Conservation (phyloP, 148 eudicot species). For the Polygonum maritimum region DNA sequence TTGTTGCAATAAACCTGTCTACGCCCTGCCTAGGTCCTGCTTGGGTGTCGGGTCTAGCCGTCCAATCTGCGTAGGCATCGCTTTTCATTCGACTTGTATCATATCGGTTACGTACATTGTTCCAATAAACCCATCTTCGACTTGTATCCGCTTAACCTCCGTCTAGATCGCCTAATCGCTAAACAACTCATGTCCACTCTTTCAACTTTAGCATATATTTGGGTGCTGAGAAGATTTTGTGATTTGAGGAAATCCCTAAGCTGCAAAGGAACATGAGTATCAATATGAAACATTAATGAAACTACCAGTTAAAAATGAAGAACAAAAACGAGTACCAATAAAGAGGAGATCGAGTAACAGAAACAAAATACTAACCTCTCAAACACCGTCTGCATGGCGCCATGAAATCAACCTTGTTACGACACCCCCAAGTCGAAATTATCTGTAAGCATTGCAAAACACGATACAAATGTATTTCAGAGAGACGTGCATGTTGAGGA, state of each 20-base stretch:
- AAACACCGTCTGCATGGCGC: slow-evolving; percentile 53
- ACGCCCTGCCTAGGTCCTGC: too few relatives aligned
- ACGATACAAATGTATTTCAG: slow-evolving; percentile 2
- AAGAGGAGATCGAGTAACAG: not conserved
- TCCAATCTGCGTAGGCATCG: too few relatives aligned
- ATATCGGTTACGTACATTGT: too few relatives aligned
- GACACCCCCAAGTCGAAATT: slow-evolving; percentile 48
- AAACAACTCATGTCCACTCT: too few relatives aligned
- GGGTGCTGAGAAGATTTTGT: slow-evolving; percentile 41
- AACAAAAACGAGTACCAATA: not conserved
- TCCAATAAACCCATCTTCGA: too few relatives aligned
- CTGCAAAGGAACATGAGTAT: slow-evolving; percentile 25
- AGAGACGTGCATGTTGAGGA: slow-evolving; percentile 45
- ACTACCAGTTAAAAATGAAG: too few relatives aligned
- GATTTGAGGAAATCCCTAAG: slow-evolving; percentile 44
- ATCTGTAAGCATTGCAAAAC: slow-evolving; percentile 20
- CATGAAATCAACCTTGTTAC: slow-evolving; percentile 44
- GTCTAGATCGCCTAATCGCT: too few relatives aligned
- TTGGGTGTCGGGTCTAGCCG: too few relatives aligned
- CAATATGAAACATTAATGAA: too few relatives aligned
- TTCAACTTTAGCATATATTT: slow-evolving; percentile 56
- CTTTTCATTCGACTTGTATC: too few relatives aligned
- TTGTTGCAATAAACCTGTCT: too few relatives aligned
- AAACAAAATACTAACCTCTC: slow-evolving; percentile 30
- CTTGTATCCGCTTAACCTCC: too few relatives aligned